Base-by-base conservation (phyloP, 2,329 filamentous ascomycete species). In the Cyphellophora europaea region DNA sequence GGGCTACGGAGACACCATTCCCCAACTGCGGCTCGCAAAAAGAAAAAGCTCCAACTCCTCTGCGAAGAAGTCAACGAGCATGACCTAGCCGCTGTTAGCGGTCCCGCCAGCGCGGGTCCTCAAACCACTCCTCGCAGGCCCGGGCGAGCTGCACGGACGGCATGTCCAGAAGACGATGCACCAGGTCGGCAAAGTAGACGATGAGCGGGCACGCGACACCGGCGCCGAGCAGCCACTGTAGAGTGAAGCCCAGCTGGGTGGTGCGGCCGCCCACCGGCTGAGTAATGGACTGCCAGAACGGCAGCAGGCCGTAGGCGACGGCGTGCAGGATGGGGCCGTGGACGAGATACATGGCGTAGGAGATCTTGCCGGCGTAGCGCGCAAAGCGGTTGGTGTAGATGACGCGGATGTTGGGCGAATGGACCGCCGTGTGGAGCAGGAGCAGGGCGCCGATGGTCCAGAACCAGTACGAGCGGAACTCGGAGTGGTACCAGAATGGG, bases 291-390 rank as follows among this genome's bases (percentile, higher is more conserved):
- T 25, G 8, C 21, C 8, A n/a, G 8, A 25, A 8, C n/a, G 21
- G 21, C 21, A 25, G 21, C 21, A 25, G 8, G 21, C 21, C 27
- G 15, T 39, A 39, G 5, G 27, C 32, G 16, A 35, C 27, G 5
- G 27, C 27, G 19, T 39, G 37, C 1, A 82, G 56, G 1, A 82
- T 53, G 0, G 76, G 76, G 0, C 77, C 77, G 44, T 82, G 77
- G 8, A 79, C 65, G 6, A 81, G 60, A 53, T 82, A 82, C 6
- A 82, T 57, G 2, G 71, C 63, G 49, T 71, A 82, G 0, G 74
- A 79, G 36, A 80, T 65, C 30, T 69, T 67, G 1, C 76, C 77
- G 2, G 81, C 62, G 41, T 77, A 77, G 49, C 77, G 76, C 48
- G 68, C 72, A 47, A 76, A 68, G 14, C 59, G 58, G 1, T 59